Evolutionary conservation across 768 basidiomycete genomes (phyloP), one percentile per base, ranked within the genome.

Genomic region (Suillus subaureus): DNA sequence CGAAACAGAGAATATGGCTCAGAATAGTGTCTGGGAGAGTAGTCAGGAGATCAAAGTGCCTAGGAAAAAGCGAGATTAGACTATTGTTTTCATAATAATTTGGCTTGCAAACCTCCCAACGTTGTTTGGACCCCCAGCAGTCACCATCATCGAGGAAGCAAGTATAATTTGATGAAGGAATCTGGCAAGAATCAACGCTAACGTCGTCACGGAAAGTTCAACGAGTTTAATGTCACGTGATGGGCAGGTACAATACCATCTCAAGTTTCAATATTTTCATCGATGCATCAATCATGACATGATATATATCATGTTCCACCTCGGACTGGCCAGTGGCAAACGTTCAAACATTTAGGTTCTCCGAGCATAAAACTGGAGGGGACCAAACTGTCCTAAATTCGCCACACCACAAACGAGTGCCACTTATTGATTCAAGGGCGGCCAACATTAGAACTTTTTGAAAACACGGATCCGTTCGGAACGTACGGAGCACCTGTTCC

Each of bases 1-100:
- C 61, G 18, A 51, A n/a, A 26, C 16, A 11, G 37, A 66, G 23
- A 28, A 66, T 62, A 16, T 43, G 52, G 26, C 21, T 62, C 42
- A 66, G 42, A n/a, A 65, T 9, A 35, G n/a, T 13, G 21, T 55
- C 54, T 35, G 54, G 54, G n/a, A 61, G 54, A 23, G 64, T 51
- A 26, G 43, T 47, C 3, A 65, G 26, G 33, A n/a, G 16, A 61
- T 61, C 43, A 12, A 26, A 31, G n/a, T 40, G 33, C 15, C 63
- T 47, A 47, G 15, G 35, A 6, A 6, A 47, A 7, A 0, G 43
- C 28, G 33, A 61, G 57, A 33, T 33, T 40, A 64, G 57, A 7
- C 6, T 1, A 43, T 13, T 45, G 9, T 23, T 49, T 62, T 3
- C 12, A 55, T 37, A 3, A 55, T 18, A 39, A 37, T 26, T 39